A percentile compares a stretch with the other conserved stretches of the same genome.
phyloP scores from a whole-genome alignment of 768 basidiomycete genomes.

The Lactifluus rugatus region DNA sequence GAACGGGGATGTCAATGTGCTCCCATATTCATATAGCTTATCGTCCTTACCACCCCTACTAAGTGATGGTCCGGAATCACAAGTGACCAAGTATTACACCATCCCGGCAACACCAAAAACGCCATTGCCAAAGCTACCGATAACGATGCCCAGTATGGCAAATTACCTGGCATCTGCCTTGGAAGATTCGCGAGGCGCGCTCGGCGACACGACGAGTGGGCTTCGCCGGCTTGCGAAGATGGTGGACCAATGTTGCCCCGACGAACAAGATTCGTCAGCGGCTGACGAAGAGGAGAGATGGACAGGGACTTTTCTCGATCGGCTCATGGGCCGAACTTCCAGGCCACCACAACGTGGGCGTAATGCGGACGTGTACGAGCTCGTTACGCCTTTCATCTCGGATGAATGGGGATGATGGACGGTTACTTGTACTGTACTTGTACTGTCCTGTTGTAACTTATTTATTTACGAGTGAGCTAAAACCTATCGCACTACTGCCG shows the following conservation, averaged over 20 bases:
- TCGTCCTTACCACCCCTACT: slow-evolving; percentile 51
- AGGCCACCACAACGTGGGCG: slow-evolving; percentile 36
- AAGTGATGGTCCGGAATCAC: slow-evolving; percentile 52
- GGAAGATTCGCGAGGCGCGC: slow-evolving; percentile 54
- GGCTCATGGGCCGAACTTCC: slow-evolving; percentile 45
- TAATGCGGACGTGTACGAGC: slow-evolving; percentile 73
- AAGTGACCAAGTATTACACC: slow-evolving; percentile 59
- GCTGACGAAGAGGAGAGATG: slow-evolving; percentile 37
- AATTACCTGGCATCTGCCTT: slow-evolving; percentile 65
- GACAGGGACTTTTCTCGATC: slow-evolving; percentile 33
- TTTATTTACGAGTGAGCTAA: no score
- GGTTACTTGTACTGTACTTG: slow-evolving; percentile 9
- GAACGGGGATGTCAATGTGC: slow-evolving; percentile 48
- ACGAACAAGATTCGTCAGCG: slow-evolving; percentile 24
- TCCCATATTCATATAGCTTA: slow-evolving; percentile 67
- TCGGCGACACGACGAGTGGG: slow-evolving; percentile 50
- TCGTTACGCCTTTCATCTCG: slow-evolving; percentile 73
- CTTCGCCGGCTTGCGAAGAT: slow-evolving; percentile 60
- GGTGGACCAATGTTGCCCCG: slow-evolving; percentile 58
- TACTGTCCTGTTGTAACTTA: neutral
- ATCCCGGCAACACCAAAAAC: slow-evolving; percentile 50
- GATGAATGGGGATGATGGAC: slow-evolving; percentile 67
- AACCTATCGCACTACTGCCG: no score
- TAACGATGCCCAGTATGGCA: slow-evolving; percentile 66
- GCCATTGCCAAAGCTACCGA: slow-evolving; percentile 63